These are phyloP conservation scores for Ogataea paradorogensis DNA, from an alignment of 805 yeast genomes.

Conservation along the genomic window DNA sequence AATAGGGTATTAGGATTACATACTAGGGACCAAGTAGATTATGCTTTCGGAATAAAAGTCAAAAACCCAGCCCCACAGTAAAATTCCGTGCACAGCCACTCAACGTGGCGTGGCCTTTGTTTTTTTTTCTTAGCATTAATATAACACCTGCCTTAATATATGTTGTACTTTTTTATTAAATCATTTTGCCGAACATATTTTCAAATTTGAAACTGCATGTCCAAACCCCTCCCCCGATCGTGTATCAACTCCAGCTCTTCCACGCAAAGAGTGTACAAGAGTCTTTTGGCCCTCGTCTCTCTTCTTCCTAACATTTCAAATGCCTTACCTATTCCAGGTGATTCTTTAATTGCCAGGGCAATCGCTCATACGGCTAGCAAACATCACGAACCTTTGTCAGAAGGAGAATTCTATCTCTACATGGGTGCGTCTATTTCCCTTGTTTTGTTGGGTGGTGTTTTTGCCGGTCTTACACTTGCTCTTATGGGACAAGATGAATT, in stretches of 20 bases:
- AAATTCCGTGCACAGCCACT: too few species aligned
- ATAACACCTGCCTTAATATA: too few species aligned
- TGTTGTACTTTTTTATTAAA: too few species aligned
- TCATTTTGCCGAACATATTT: too few species aligned
- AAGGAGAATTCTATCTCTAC: conserved; percentile 43
- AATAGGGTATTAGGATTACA: not conserved
- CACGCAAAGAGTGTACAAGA: conserved; percentile 9
- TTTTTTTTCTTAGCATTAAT: too few species aligned
- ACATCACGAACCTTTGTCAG: conserved; percentile 24
- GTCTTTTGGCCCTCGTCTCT: conserved; percentile 21
- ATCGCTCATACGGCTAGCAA: conserved; percentile 7
- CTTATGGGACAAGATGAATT: conserved; percentile 98
- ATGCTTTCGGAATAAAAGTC: too few species aligned
- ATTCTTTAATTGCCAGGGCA: conserved; percentile 8
- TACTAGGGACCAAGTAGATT: too few species aligned
- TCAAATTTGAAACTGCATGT: conserved; percentile 1
- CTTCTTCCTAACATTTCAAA: conserved; percentile 24
- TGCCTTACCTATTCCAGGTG: conserved; percentile 24
- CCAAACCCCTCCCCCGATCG: conserved; percentile 10
- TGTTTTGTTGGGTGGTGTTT: conserved; percentile 81
- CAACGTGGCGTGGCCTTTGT: too few species aligned
- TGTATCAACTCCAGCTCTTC: not conserved
- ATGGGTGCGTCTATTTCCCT: conserved; percentile 53
- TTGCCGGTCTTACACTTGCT: conserved; percentile 91
- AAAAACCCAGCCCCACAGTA: too few species aligned